phyloP scores from a whole-genome alignment of 768 basidiomycete species.

The Grammothele lineata region DNA sequence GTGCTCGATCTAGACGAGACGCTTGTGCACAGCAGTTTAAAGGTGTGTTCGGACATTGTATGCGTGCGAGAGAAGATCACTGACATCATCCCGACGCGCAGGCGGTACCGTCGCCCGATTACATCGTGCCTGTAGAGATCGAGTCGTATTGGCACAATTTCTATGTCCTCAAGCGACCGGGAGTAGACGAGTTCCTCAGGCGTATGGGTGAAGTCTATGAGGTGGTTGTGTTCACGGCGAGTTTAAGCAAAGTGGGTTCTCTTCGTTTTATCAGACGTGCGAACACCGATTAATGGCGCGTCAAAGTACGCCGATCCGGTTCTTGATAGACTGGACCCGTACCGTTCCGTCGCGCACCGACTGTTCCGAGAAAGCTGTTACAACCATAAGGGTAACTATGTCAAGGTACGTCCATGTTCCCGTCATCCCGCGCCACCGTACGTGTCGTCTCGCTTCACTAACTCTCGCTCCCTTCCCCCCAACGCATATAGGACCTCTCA shows the following conservation, averaged over 20 bases:
- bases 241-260: constrained; percentile 87
- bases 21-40: constrained; percentile 94
- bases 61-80: too few relatives aligned
- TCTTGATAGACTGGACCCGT: constrained; percentile 90
- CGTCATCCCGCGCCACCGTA: too few relatives aligned
- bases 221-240: constrained; percentile 96
- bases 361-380: constrained; percentile 98
- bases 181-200: constrained; percentile 93
- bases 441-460: too few relatives aligned
- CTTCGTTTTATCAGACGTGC: too few relatives aligned
- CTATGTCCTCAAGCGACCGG: constrained; percentile 97
- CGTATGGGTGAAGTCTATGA: constrained; percentile 99
- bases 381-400: constrained; percentile 98
- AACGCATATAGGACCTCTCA: constrained; percentile 75
- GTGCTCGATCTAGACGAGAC: constrained; percentile 97
- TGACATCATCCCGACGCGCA: too few relatives aligned
- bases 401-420: constrained; percentile 65
- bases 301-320: constrained; percentile 97
- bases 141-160: constrained; percentile 98
- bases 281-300: too few relatives aligned
- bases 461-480: background rate
- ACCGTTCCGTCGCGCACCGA: constrained; percentile 88
- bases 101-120: constrained; percentile 69
- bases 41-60: constrained; percentile 70
- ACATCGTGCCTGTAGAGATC: constrained; percentile 98